These are phyloP conservation scores for Didymella glomerata DNA, from an alignment of 2,329 filamentous ascomycete species.

Conservation along the genomic window DNA sequence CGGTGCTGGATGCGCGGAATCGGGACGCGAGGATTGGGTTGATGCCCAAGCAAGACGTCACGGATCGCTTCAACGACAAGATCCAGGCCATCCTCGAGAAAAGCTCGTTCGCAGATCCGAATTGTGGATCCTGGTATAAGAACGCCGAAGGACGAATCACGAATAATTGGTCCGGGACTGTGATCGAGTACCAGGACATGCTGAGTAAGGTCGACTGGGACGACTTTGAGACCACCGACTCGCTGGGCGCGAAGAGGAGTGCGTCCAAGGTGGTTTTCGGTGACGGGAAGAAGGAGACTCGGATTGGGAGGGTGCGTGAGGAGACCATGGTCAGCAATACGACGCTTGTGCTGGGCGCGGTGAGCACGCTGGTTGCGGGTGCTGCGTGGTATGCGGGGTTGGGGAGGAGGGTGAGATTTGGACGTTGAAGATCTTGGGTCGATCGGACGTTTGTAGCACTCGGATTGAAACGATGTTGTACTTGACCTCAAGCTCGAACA, in stretches of 20 bases:
- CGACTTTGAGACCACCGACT: conserved; percentile 52
- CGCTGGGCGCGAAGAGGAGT: conserved; percentile 19
- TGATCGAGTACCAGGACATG: conserved; percentile 63
- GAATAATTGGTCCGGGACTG: conserved; percentile 65
- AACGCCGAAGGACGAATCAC: conserved; percentile 62
- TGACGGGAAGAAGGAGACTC: conserved; percentile 44
- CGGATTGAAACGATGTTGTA: no score
- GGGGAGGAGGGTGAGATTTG: conserved; percentile 23
- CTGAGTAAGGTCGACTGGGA: conserved; percentile 55
- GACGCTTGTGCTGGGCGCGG: conserved; percentile 46
- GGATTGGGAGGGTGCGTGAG: conserved; percentile 56
- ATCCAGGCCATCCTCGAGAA: conserved; percentile 57
- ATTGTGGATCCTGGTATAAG: conserved; percentile 67
- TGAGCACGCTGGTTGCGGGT: conserved; percentile 48
- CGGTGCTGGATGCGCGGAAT: conserved; percentile 57
- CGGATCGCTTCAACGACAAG: conserved; percentile 57
- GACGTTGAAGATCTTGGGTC: neutral
- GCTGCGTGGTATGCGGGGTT: conserved; percentile 38
- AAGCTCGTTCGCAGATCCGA: conserved; percentile 62
- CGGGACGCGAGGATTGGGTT: conserved; percentile 56
- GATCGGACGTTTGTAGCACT: no score
- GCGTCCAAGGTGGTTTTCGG: conserved; percentile 48
- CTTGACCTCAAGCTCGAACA: no score
- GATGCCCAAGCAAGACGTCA: conserved; percentile 52
- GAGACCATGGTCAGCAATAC: conserved; percentile 54